These are phyloP conservation scores for Globisporangium rhizosaccharum DNA, from an alignment of 352 stramenopile species.

Conservation along the genomic window DNA sequence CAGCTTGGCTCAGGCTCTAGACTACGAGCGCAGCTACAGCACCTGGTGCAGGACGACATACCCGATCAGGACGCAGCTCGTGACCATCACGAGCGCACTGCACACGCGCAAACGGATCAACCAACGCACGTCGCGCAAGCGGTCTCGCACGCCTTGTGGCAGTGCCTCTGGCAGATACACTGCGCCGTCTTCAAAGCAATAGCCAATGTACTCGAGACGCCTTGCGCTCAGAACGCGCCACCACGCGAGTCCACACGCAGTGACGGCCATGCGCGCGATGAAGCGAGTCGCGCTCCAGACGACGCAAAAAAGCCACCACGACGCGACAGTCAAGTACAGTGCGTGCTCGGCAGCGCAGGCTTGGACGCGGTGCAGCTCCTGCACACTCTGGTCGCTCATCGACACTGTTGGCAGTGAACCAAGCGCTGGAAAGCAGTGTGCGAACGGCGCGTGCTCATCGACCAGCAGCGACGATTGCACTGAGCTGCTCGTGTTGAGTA, in stretches of 20 bases:
- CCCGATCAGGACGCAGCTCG: constrained; percentile 9
- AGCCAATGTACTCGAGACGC: constrained; percentile 50
- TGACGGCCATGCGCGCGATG: constrained; percentile 37
- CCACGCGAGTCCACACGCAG: constrained; percentile 33
- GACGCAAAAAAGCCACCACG: constrained; percentile 62
- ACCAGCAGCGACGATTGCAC: no score
- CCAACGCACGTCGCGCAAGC: constrained; percentile 40
- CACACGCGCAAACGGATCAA: constrained; percentile 27
- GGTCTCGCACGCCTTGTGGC: constrained; percentile 24
- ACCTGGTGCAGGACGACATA: constrained; percentile 6
- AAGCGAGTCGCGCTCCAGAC: constrained; percentile 42
- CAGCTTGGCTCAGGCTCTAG: no score
- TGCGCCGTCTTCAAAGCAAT: constrained; percentile 42
- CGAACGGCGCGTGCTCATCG: background rate
- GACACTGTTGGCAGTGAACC: background rate
- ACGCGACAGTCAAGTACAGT: constrained; percentile 52
- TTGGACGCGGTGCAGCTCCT: constrained; percentile 29
- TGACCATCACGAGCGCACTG: constrained; percentile 18
- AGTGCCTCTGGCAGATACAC: constrained; percentile 33
- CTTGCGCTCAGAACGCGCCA: constrained; percentile 54
- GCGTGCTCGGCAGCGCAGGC: constrained; percentile 46
- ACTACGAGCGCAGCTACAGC: background rate
- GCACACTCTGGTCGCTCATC: constrained; percentile 7
- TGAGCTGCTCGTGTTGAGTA: background rate
- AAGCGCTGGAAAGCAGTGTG: constrained; percentile 3